Percentiles rank a stretch among this genome's conserved stretches.
These are phyloP conservation scores for Haplographium delicatum DNA, from an alignment of 495 filamentous ascomycete species.

Conservation along the genomic window DNA sequence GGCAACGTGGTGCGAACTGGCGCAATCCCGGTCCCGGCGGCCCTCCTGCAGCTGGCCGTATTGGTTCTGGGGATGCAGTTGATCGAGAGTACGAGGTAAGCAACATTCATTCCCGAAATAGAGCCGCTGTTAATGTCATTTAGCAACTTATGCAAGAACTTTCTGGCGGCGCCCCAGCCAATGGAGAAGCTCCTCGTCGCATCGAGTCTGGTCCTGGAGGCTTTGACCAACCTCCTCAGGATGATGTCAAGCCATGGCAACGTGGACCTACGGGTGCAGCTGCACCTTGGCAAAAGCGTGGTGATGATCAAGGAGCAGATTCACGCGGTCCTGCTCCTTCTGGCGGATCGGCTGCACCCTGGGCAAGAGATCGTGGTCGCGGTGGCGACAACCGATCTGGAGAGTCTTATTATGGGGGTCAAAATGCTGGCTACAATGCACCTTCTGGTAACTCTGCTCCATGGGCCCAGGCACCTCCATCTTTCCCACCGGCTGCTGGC, in stretches of 20 bases:
- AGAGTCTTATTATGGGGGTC: slow-evolving; percentile 46
- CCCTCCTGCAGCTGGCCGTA: slow-evolving; percentile 59
- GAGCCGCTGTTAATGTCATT: slow-evolving; percentile 30
- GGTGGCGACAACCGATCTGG: slow-evolving; percentile 37
- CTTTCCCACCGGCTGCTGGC: slow-evolving; percentile 32
- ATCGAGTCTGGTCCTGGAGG: slow-evolving; percentile 78
- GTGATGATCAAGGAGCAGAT: slow-evolving; percentile 31
- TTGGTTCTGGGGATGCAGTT: slow-evolving; percentile 75
- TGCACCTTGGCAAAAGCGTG: slow-evolving; percentile 63
- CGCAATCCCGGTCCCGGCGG: slow-evolving; percentile 61
- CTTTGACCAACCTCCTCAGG: slow-evolving; percentile 36
- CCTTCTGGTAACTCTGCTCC: slow-evolving; percentile 54
- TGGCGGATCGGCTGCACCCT: slow-evolving; percentile 38
- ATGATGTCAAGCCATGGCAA: slow-evolving; percentile 81
- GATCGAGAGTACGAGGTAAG: slow-evolving; percentile 93
- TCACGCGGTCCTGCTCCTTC: slow-evolving; percentile 24
- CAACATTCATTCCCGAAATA: background rate
- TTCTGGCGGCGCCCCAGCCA: slow-evolving; percentile 63
- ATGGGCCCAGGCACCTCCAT: slow-evolving; percentile 53
- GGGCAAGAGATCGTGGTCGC: slow-evolving; percentile 53
- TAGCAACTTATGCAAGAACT: slow-evolving; percentile 98
- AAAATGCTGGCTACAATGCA: slow-evolving; percentile 28
- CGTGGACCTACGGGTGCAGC: slow-evolving; percentile 80
- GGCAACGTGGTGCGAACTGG: slow-evolving; percentile 81
- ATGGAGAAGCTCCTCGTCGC: slow-evolving; percentile 63